Conservation (phyloP, 108 stramenopile species). For the Fragilaria crotonensis region DNA sequence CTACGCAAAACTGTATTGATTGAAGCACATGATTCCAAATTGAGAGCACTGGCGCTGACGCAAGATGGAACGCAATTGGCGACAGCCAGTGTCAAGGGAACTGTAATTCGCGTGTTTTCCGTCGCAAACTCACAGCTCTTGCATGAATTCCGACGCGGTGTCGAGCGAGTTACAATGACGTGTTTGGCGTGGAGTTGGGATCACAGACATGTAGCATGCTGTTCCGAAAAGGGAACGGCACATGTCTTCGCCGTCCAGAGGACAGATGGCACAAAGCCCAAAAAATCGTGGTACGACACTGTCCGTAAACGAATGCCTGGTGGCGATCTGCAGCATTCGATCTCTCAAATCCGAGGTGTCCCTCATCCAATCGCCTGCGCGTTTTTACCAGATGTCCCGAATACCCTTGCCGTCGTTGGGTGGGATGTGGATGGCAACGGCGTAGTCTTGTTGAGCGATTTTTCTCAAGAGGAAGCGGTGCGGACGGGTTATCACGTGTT, state of each 20-base stretch:
- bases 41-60: slow-evolving; percentile 81
- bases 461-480: slow-evolving; percentile 41
- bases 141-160: slow-evolving; percentile 92
- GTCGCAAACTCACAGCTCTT: slow-evolving; percentile 49
- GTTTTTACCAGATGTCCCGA: slow-evolving; percentile 66
- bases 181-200: slow-evolving; percentile 86
- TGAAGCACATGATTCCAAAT: slow-evolving; percentile 90
- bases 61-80: slow-evolving; percentile 84
- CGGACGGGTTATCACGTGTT: slow-evolving; percentile 46
- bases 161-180: slow-evolving; percentile 87
- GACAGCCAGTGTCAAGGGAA: slow-evolving; percentile 91
- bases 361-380: slow-evolving; percentile 74
- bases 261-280: slow-evolving; percentile 10
- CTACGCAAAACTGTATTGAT: slow-evolving; percentile 80
- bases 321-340: slow-evolving; percentile 48
- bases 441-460: slow-evolving; percentile 65
- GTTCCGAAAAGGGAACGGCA: slow-evolving; percentile 92
- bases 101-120: slow-evolving; percentile 92
- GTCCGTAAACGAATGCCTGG: background rate
- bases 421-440: slow-evolving; percentile 83
- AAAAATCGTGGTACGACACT: background rate
- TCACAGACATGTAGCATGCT: slow-evolving; percentile 82
- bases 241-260: slow-evolving; percentile 82
- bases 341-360: slow-evolving; percentile 73
- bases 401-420: slow-evolving; percentile 71